Evolutionary conservation across 768 basidiomycete species (phyloP).

Genomic region (Boletus reticulatus): DNA sequence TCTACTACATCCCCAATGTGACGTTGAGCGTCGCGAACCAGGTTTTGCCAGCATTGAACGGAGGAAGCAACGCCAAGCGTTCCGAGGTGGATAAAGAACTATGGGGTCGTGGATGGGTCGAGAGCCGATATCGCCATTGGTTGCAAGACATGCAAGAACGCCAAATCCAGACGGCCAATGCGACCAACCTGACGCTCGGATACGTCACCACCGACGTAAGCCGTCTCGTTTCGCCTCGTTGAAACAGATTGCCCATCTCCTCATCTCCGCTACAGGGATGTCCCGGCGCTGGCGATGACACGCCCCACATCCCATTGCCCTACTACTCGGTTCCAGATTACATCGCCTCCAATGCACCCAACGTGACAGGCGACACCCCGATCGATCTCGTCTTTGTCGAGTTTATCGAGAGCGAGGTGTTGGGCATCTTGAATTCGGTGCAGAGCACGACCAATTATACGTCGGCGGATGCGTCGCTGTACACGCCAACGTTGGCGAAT

Average conservation of each 20-base stretch:
- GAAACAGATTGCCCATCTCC: not conserved
- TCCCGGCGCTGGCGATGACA: conserved; percentile 65
- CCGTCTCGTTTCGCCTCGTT: not conserved
- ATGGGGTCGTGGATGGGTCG: conserved; percentile 48
- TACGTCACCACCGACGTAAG: conserved; percentile 73
- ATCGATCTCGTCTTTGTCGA: conserved; percentile 78
- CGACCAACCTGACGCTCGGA: conserved; percentile 59
- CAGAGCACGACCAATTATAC: conserved; percentile 52
- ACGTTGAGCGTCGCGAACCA: conserved; percentile 47
- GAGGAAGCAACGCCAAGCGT: conserved; percentile 26
- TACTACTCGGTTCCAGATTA: conserved; percentile 55
- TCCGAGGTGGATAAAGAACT: conserved; percentile 19
- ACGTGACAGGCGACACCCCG: conserved; percentile 43
- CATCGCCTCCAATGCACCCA: conserved; percentile 54
- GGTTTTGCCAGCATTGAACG: conserved; percentile 55
- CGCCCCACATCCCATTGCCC: conserved; percentile 57
- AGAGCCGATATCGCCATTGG: conserved; percentile 52
- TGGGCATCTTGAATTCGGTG: conserved; percentile 54
- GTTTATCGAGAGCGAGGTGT: conserved; percentile 56
- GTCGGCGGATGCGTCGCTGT: conserved; percentile 48
- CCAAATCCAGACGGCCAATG: conserved; percentile 28
- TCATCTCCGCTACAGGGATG: not conserved
- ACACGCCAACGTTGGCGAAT: conserved; percentile 45
- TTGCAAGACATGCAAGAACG: conserved; percentile 52
- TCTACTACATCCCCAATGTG: conserved; percentile 60